Evolutionary conservation across 179 eudicot species (phyloP), one percentile per base, ranked within the genome.

Genomic region (Vitellaria paradoxa): DNA sequence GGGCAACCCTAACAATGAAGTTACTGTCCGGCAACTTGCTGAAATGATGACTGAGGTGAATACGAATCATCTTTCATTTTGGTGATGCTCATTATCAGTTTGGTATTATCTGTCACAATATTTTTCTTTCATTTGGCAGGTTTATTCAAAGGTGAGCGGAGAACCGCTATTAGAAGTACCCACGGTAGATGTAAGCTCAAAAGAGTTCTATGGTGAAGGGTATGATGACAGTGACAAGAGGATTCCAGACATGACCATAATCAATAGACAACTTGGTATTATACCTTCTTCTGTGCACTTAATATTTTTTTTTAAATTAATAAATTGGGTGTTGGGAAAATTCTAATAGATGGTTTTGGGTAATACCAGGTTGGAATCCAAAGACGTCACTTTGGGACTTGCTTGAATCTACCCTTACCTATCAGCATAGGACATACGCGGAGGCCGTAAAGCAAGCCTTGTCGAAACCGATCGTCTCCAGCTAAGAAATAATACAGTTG

Each of bases 1-100:
- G 70, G 99, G 99, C 68, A 95, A 95, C 86, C 99, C 97, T 63
- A 86, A 95, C 86, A 95, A 95, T 83, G 99, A 95, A 90, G 99
- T 95, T 67, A 95, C 99, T 69, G 99, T 95, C 37, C 86, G 95
- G 79, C 99, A 95, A 82, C 99, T 95, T 74, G 99, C 97, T 72
- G 99, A 95, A 76, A 95, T 95, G 99, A 93, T 94, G 97, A 94
- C 92, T 52, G 78, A 92, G 98, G 98, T 91, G 75, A 80, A n/a
- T 37, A 15, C 46, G 56, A 59, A 14, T n/a, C 62, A 45, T 20
- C 13, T 24, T 61, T 18, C 46, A 52, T 26, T 57, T 21, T 65
- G 65, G 30, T 5, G 65, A n/a, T 5, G 40, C 63, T 62, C 10
- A 26, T 63, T 59, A 55, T 75, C 47, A 14, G 2, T 21, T 46